Base-by-base conservation (phyloP, 495 filamentous ascomycete genomes). In the Letharia columbiana region DNA sequence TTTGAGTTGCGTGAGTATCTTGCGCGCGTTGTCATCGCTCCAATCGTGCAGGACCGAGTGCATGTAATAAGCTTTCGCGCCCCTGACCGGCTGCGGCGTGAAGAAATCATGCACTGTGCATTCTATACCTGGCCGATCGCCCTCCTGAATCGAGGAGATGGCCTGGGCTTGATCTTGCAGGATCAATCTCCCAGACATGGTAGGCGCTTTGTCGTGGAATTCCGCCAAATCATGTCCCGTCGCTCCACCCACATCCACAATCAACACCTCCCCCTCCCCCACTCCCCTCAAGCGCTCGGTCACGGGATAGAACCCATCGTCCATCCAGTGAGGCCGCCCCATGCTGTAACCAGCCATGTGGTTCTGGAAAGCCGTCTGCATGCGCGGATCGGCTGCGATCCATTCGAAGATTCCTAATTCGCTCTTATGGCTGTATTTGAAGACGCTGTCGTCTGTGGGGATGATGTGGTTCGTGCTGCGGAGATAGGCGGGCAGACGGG, bases 161-260 rank as follows among this genome's bases (percentile, higher is more conserved):
- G 79, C 77, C 0, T 68, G 69, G 9, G 76, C 73, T 0, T 78
- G 72, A 64, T 84, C 82, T 68, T 85, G 80, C 1, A 84, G 69
- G 13, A 86, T 71, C 6, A 85, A 63, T 4, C 71, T 71, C 3
- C 82, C 83, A 0, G 74, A 74, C 0, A 73, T 28, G 17, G 71
- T 45, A 0, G 72, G 71, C 61, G 74, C 69, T 31, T 77, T 71
- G 3, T 45, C 20, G 10, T 63, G 66, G 67, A 87, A 81, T n/a
- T 75, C 73, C 1, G 72, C 61, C 0, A 85, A 67, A 65, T 87
- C 80, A 39, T 85, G 79, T 3, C 84, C 83, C 4, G 76, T 58
- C 15, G 75, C 75, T 4, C 82, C 84, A 39, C 77, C 83, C 1
- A 86, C 73, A 70, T 88, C 86, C 17, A 87, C 81, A 3, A 86